Evolutionary conservation across 805 yeast species (phyloP).

Genomic region (Vanderwaltozyma verrucispora): DNA sequence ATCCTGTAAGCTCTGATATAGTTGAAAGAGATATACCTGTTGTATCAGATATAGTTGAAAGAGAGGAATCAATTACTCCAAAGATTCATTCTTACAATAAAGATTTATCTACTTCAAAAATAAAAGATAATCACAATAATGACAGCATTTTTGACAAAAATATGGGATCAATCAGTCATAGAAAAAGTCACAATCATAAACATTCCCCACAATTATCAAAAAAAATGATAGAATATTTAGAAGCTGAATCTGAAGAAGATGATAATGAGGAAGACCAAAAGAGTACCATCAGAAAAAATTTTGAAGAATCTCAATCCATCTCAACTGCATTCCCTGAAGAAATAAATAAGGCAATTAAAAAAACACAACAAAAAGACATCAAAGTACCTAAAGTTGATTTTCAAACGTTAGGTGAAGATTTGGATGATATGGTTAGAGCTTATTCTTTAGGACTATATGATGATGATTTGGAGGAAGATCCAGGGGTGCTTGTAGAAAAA

Average conservation of each 20-base stretch:
- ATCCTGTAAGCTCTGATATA: slow-evolving; percentile 2
- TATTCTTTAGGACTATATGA: slow-evolving; percentile 51
- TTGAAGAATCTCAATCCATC: not conserved
- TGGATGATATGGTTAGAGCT: slow-evolving; percentile 51
- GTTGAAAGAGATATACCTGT: slow-evolving; percentile 3
- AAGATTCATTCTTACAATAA: not conserved
- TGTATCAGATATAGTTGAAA: slow-evolving; percentile 3
- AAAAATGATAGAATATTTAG: slow-evolving; percentile 4
- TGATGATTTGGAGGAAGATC: slow-evolving; percentile 44
- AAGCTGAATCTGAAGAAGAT: slow-evolving; percentile 2
- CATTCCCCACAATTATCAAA: slow-evolving; percentile 4
- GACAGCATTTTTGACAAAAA: slow-evolving; percentile 3
- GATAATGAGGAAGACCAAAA: not conserved
- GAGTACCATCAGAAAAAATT: not conserved
- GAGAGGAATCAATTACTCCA: not conserved
- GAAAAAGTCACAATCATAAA: not conserved
- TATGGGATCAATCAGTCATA: slow-evolving; percentile 5
- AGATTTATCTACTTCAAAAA: too few relatives aligned
- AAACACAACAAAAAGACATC: slow-evolving; percentile 5
- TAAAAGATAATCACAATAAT: not conserved
- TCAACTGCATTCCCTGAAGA: slow-evolving; percentile 1
- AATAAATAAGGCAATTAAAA: slow-evolving; percentile 5
- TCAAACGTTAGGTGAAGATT: slow-evolving; percentile 32
- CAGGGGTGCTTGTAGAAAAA: slow-evolving; percentile 45
- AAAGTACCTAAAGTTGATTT: slow-evolving; percentile 31